Base-by-base conservation (phyloP, 805 yeast species). In the Kluyveromyces siamensis region DNA sequence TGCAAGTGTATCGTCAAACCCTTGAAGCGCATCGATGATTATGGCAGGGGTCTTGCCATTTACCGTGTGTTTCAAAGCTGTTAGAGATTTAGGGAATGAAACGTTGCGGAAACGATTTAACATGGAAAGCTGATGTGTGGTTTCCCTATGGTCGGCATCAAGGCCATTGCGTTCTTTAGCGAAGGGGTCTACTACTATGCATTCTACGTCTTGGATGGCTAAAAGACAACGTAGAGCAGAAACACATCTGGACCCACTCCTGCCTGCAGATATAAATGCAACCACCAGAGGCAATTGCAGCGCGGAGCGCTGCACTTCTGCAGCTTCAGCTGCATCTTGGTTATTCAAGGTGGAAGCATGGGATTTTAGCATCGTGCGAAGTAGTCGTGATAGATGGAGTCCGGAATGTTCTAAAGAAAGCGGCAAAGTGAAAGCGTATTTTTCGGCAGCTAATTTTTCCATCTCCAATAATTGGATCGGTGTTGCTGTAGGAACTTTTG, bases 11-110 rank as follows among this genome's bases (percentile, higher is more conserved):
- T 80, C 76, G 56, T 87, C 93, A 54, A 79, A 83, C 0, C 96
- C 96, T 61, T 86, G 96, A 55, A 89, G 71, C 1, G 89, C 93
- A 63, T 89, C 97, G 17, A 89, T 60, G 9, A 88, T 76, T 51
- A 89, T 70, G 60, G 88, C 96, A 14, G 86, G 79, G 0, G 95
- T 93, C 62, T 70, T 55, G 71, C 63, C 36, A 18, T 47, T 48
- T 25, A 50, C 38, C 37, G 66, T 64, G 21, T 44, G 64, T 48
- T 60, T 70, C 60, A 72, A 68, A 41, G 60, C 75, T 43, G 51
- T 60, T 53, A 66, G 58, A 9, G 67, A 59, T 18, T 65, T 67
- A 6, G 45, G 45, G 39, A 43, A 43, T 17, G 18, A 16, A 9
- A 43, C 45, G 39, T 43, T 43, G 10, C 27, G 19, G 21, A 43